A percentile compares a stretch with the other conserved stretches of the same genome.
phyloP scores from a whole-genome alignment of 148 eudicot species.

The Rhododendron kiyosumense region DNA sequence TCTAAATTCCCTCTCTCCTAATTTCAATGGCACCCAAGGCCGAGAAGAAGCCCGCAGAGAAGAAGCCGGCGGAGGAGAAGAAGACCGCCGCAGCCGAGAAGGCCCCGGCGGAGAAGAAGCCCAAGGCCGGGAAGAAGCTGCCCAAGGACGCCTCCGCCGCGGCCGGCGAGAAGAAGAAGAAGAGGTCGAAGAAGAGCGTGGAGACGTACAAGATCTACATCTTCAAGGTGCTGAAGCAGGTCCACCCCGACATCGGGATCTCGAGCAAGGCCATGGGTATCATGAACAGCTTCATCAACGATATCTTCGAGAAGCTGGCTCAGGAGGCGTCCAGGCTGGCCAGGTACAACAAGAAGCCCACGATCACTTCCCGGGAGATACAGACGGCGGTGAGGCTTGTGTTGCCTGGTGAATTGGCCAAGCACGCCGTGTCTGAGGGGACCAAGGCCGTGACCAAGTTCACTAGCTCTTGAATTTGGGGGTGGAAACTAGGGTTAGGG shows the following conservation, averaged over 20 bases:
- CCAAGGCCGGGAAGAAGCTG: conserved; percentile 56
- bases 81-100: conserved; percentile 16
- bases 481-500: neutral
- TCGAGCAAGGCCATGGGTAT: conserved; percentile 44
- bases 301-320: conserved; percentile 34
- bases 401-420: conserved; percentile 12
- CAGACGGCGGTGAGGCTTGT: conserved; percentile 22
- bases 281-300: conserved; percentile 40
- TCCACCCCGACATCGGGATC: conserved; percentile 32
- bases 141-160: conserved; percentile 40
- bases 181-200: conserved; percentile 27
- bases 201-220: conserved; percentile 42
- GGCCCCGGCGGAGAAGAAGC: conserved; percentile 24
- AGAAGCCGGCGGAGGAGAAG: conserved; percentile 40
- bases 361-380: conserved; percentile 30
- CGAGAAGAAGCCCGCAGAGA: conserved; percentile 17
- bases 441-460: conserved; percentile 17
- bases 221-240: conserved; percentile 38
- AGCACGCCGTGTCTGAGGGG: conserved; percentile 16
- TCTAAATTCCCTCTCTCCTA: neutral
- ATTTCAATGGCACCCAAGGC: conserved; percentile 12
- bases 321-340: conserved; percentile 26
- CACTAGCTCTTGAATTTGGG: conserved; percentile 13
- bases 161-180: conserved; percentile 33
- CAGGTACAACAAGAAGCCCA: conserved; percentile 34